These are phyloP conservation scores for Zygoascus ofunaensis DNA, from an alignment of 805 yeast genomes.

Conservation along the genomic window DNA sequence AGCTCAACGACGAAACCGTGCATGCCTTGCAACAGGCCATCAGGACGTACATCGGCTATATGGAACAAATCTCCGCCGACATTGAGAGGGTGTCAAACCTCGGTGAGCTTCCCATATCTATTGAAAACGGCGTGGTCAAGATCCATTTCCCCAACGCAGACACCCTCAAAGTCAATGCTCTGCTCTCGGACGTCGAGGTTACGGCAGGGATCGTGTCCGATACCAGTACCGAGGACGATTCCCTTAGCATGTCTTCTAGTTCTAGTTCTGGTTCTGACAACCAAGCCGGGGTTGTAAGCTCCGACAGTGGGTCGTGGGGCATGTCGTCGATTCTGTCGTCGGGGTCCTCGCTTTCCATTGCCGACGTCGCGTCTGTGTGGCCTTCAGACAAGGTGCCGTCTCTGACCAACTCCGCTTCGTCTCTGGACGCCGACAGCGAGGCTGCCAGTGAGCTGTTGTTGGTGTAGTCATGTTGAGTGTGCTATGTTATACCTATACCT, in stretches of 20 bases:
- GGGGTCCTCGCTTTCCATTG: neutral
- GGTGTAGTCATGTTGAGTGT: no score
- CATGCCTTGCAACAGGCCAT: conserved; percentile 32
- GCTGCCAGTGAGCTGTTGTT: no score
- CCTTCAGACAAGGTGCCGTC: neutral
- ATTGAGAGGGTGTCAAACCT: conserved; percentile 41
- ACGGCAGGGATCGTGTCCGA: conserved; percentile 43
- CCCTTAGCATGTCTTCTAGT: neutral
- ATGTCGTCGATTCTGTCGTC: neutral
- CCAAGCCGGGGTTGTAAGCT: neutral
- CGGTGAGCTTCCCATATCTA: conserved; percentile 57
- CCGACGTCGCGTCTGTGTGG: neutral
- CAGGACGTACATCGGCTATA: conserved; percentile 19
- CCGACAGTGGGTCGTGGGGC: neutral
- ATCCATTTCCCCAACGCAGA: conserved; percentile 70
- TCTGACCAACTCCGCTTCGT: neutral
- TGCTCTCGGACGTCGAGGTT: conserved; percentile 53
- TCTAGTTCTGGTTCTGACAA: neutral
- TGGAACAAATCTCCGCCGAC: conserved; percentile 36
- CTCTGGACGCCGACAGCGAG: neutral
- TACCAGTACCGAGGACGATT: neutral
- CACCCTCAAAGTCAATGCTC: conserved; percentile 42
- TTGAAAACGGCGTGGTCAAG: conserved; percentile 36
- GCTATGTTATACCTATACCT: no score
- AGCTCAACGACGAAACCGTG: conserved; percentile 38